These are phyloP conservation scores for Dactylonectria macrodidyma DNA, from an alignment of 2,329 filamentous ascomycete genomes.

Conservation along the genomic window DNA sequence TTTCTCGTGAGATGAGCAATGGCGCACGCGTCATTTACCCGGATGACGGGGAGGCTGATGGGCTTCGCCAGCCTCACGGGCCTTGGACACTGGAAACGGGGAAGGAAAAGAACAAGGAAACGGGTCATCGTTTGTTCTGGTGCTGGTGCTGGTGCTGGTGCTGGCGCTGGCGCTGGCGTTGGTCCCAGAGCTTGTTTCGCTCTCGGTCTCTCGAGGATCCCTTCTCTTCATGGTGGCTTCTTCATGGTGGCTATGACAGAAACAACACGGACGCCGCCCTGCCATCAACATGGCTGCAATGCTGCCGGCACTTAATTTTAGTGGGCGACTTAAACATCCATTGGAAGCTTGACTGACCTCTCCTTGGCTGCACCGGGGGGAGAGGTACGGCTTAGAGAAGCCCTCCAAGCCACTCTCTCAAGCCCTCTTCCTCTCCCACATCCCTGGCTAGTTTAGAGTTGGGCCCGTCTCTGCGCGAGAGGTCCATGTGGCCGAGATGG, in stretches of 20 bases:
- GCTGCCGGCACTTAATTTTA: conserved; percentile 21
- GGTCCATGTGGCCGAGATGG: conserved; percentile 29
- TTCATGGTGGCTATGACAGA: not conserved
- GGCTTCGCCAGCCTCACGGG: not conserved
- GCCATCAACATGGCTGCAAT: no score
- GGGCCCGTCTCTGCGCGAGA: conserved; percentile 33
- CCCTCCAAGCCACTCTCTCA: no score
- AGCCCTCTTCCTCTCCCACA: not conserved
- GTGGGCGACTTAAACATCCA: conserved; percentile 17
- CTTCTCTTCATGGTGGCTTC: no score
- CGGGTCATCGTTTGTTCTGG: no score
- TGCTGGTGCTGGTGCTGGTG: not conserved
- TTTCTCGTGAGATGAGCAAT: conserved; percentile 37
- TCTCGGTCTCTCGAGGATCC: no score
- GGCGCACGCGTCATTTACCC: conserved; percentile 47
- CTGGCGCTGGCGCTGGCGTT: not conserved
- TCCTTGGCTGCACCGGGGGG: conserved; percentile 4
- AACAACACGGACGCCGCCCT: no score
- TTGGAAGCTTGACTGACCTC: conserved; percentile 31
- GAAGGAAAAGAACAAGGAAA: no score
- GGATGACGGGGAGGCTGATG: conserved; percentile 31
- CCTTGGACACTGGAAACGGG: no score
- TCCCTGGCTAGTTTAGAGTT: conserved; percentile 42
- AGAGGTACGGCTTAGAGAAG: no score
- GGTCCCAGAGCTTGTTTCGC: no score